Evolutionary conservation across 2,329 filamentous ascomycete genomes (phyloP), one percentile per base, ranked within the genome.

Genomic region (Pseudogymnoascus sp.): DNA sequence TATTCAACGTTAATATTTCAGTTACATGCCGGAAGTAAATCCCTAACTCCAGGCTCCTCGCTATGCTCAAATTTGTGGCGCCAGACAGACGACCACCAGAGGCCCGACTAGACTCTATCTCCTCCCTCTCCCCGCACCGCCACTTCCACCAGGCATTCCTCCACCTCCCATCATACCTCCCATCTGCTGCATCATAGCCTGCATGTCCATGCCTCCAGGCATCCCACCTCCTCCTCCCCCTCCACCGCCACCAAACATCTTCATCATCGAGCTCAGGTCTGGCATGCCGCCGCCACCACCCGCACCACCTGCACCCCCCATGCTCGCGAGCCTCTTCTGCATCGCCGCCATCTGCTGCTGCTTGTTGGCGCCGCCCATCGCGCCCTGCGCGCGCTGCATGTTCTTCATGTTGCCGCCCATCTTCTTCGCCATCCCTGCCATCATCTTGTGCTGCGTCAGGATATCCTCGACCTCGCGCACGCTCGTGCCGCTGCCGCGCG

Each of bases 381-480:
- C 91, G 62, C 89, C 89, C 76, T 97, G 92, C 0, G 92, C 92
- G 60, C 88, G 87, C 75, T 97, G 91, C 88, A 97, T 95, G 73
- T 97, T 96, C 79, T 94, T 94, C 89, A 96, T 96, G 74, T 91
- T 92, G 39, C 92, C 92, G 63, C 94, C 93, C 86, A 99, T 95
- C 79, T 95, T 95, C 86, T 97, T 99, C 58, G 94, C 94, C 92
- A 99, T 97, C 63, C 91, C 91, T 0, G 91, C 90, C 94, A 99
- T 99, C 90, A 97, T 96, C 69, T 91, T 88, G 75, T 97, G 93
- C 77, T 99, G 94, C 0, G 92, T 96, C n/a, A 99, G 83, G 5
- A 99, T 80, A 72, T 99, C 94, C 75, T 99, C 94, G 14, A 99
- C 92, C 75, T 99, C 94, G 23, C 85, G 85, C 2, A 99, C 94